A percentile compares a stretch with the other conserved stretches of the same genome.
phyloP scores from a whole-genome alignment of 352 stramenopile species.

The Globisporangium iwayamae region DNA sequence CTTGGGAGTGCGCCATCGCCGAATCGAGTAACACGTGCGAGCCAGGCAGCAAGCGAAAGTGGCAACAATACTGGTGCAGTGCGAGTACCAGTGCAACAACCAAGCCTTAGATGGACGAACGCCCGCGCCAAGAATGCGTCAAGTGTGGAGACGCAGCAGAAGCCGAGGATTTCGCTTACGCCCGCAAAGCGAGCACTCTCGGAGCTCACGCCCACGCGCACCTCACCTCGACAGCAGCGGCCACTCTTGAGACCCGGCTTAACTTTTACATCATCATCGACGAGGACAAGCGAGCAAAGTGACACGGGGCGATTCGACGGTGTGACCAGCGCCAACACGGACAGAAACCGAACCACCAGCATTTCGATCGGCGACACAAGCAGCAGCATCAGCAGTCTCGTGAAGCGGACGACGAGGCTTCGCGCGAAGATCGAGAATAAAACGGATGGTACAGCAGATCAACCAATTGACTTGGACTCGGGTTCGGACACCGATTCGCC shows the following conservation, averaged over 20 bases:
- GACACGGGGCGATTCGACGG: background rate
- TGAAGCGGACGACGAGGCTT: constrained; percentile 3
- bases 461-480: constrained; percentile 49
- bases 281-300: background rate
- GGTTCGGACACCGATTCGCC: constrained; percentile 34
- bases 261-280: background rate
- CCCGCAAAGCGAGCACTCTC: background rate
- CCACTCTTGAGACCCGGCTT: background rate
- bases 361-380: background rate
- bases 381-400: constrained; percentile 9
- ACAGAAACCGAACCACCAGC: constrained; percentile 6
- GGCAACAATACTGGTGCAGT: background rate
- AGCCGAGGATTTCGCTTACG: constrained; percentile 7
- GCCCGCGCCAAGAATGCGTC: background rate
- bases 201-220: constrained; percentile 8
- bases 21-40: background rate
- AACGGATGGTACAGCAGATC: constrained; percentile 25
- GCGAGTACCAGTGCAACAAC: background rate
- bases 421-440: background rate
- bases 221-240: constrained; percentile 6
- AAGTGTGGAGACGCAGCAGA: background rate
- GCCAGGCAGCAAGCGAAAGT: background rate
- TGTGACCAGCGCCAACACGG: background rate
- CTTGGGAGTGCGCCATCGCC: constrained; percentile 10
- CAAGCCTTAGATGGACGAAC: constrained; percentile 8